Percentiles rank a stretch among this genome's conserved stretches.
phyloP scores from a whole-genome alignment of 257 asterid species.

The Striga asiatica region DNA sequence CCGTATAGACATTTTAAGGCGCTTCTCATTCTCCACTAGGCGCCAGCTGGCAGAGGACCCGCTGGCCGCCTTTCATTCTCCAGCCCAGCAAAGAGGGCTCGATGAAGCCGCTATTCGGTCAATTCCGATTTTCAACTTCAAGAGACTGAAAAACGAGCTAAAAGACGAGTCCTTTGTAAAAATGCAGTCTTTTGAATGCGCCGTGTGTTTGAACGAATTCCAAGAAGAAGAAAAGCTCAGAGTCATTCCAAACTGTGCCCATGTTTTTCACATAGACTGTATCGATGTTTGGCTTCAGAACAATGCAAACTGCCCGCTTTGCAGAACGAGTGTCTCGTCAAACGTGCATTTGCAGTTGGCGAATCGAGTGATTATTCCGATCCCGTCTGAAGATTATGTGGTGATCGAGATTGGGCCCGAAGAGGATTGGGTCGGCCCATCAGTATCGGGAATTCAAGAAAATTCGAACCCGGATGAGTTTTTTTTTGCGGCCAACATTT shows the following conservation, averaged over 20 bases:
- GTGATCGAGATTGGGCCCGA: constrained; percentile 53
- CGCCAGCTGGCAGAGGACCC: constrained; percentile 36
- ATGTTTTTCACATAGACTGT: constrained; percentile 73
- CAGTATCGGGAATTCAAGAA: constrained; percentile 20
- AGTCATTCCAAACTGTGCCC: constrained; percentile 57
- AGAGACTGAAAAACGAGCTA: constrained; percentile 7
- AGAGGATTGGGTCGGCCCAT: constrained; percentile 8
- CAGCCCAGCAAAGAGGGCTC: constrained; percentile 51
- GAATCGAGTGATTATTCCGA: constrained; percentile 27
- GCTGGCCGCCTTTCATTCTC: constrained; percentile 15
- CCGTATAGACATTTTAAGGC: constrained; percentile 49
- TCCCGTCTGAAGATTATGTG: constrained; percentile 47
- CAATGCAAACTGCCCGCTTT: constrained; percentile 85
- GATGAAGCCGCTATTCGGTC: constrained; percentile 51
- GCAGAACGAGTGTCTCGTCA: constrained; percentile 49
- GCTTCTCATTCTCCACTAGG: constrained; percentile 46
- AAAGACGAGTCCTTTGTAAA: background rate
- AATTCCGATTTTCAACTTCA: constrained; percentile 51
- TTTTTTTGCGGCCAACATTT: constrained; percentile 13
- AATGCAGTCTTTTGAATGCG: constrained; percentile 40
- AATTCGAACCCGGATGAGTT: constrained; percentile 21
- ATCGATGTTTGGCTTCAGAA: constrained; percentile 88
- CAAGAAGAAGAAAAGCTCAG: constrained; percentile 54
- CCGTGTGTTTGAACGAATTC: constrained; percentile 74
- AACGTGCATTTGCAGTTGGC: constrained; percentile 8